Percentiles rank a stretch among this genome's conserved stretches.
Evolutionary conservation across 352 stramenopile species (phyloP).

Genomic region (Globisporangium camurandrum): DNA sequence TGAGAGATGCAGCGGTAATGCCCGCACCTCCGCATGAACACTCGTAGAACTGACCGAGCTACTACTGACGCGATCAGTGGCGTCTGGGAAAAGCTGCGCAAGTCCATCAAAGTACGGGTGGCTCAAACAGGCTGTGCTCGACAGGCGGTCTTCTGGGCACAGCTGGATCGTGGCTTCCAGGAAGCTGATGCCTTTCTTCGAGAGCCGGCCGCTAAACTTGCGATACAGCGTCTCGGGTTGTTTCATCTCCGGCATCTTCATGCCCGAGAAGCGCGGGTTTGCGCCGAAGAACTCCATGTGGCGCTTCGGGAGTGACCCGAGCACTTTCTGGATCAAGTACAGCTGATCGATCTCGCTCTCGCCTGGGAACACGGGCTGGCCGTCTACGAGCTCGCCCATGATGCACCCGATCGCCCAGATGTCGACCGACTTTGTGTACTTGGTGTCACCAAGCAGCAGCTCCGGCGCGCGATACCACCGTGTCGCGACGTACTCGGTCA

Average conservation of each 20-base stretch:
- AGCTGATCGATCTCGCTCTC: constrained; percentile 98
- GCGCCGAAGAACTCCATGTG: constrained; percentile 90
- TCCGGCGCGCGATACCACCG: constrained; percentile 98
- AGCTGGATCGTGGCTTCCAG: constrained; percentile 73
- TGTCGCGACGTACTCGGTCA: constrained; percentile 98
- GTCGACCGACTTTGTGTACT: constrained; percentile 96
- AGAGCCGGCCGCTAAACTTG: constrained; percentile 85
- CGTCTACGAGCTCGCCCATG: constrained; percentile 95
- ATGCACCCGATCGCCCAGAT: constrained; percentile 97
- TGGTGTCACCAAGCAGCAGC: constrained; percentile 97
- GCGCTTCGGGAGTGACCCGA: constrained; percentile 92
- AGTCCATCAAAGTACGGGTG: constrained; percentile 88
- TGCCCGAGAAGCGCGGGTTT: constrained; percentile 87
- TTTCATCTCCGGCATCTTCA: constrained; percentile 92
- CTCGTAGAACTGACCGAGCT: neutral
- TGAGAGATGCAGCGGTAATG: constrained; percentile 17
- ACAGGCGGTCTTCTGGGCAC: constrained; percentile 65
- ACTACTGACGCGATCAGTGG: neutral
- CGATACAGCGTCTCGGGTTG: constrained; percentile 88
- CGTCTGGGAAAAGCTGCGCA: constrained; percentile 7
- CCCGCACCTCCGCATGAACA: constrained; percentile 17
- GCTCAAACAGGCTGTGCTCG: constrained; percentile 67
- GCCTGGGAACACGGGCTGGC: constrained; percentile 97
- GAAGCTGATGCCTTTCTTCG: constrained; percentile 79
- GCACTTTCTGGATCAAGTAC: constrained; percentile 98